These are phyloP conservation scores for Hevea brasiliensis DNA, from an alignment of 345 rosid species.

Conservation along the genomic window DNA sequence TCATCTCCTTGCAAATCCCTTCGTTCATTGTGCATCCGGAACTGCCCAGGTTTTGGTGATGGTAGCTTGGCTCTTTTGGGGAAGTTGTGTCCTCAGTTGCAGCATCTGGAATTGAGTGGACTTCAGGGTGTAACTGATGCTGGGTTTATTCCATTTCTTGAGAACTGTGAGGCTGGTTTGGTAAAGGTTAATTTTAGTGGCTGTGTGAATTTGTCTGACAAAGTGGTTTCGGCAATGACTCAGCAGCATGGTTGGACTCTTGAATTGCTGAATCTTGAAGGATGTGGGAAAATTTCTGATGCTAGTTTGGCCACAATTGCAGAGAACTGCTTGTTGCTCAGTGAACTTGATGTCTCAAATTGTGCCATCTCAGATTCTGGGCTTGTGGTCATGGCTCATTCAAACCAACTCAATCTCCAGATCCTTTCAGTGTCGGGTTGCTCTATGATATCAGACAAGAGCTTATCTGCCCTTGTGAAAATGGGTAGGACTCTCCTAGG, in stretches of 20 bases:
- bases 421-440: slow-evolving; percentile 61
- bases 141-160: slow-evolving; percentile 55
- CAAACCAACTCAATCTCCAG: slow-evolving; percentile 51
- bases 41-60: slow-evolving; percentile 92
- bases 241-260: slow-evolving; percentile 64
- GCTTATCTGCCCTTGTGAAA: slow-evolving; percentile 41
- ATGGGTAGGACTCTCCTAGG: slow-evolving; percentile 58
- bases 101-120: slow-evolving; percentile 63
- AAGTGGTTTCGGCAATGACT: slow-evolving; percentile 43
- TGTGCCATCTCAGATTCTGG: slow-evolving; percentile 58
- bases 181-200: slow-evolving; percentile 56
- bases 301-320: slow-evolving; percentile 58
- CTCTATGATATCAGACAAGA: slow-evolving; percentile 50
- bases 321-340: slow-evolving; percentile 50
- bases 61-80: slow-evolving; percentile 61
- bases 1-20: slow-evolving; percentile 55
- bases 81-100: slow-evolving; percentile 70
- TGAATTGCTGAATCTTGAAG: slow-evolving; percentile 56
- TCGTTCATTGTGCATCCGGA: slow-evolving; percentile 54
- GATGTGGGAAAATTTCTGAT: slow-evolving; percentile 69
- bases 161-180: slow-evolving; percentile 56
- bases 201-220: slow-evolving; percentile 60
- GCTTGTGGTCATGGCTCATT: slow-evolving; percentile 43
- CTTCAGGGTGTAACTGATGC: slow-evolving; percentile 71
- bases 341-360: slow-evolving; percentile 62